Base-by-base conservation (phyloP, 1,284 basidiomycete genomes). In the Ustilago nuda region DNA sequence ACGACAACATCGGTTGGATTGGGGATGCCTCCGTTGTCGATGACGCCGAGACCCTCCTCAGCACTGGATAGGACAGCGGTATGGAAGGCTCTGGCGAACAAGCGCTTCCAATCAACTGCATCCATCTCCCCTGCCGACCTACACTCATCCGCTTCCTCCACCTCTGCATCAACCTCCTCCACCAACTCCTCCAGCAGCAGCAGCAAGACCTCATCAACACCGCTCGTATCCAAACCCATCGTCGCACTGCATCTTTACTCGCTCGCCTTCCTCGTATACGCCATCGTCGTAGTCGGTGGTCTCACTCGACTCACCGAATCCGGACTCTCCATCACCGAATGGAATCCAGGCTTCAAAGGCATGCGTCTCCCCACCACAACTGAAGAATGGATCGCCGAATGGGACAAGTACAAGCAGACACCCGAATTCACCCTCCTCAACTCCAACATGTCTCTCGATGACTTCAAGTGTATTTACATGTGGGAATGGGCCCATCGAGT, bases 401-500 rank as follows among this genome's bases (percentile, higher is more conserved):
- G 98, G 87, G 91, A 92, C 52, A 99, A 98, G 87, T 99, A 99
- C 89, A 93, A 92, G 86, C 89, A 89, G 23, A 98, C 96, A 3
- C 97, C 97, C 0, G 97, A 99, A 87, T 98, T 94, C 87, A 15
- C 39, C 17, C 61, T 76, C 77, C 88, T 96, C 76, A 99, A 99
- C 87, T 91, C 92, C 72, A 90, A 91, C 39, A 95, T 98, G 76
- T 90, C 91, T 11, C 87, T 98, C 60, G 89, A 92, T 27, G 93
- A 98, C 82, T 99, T 99, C 88, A 99, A 99, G 87, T 89, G 89
- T 72, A 99, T 99, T 78, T 99, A 95, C 87, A 93, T 92, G 88
- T 97, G 96, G 97, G 97, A 99, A 89, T 99, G 95, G 94, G 91
- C 91, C 2, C 97, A 99, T 87, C 93, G 97, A 48, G 89, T 98